Evolutionary conservation across 805 yeast genomes (phyloP).

Genomic region (Tetrapisispora fleetii): DNA sequence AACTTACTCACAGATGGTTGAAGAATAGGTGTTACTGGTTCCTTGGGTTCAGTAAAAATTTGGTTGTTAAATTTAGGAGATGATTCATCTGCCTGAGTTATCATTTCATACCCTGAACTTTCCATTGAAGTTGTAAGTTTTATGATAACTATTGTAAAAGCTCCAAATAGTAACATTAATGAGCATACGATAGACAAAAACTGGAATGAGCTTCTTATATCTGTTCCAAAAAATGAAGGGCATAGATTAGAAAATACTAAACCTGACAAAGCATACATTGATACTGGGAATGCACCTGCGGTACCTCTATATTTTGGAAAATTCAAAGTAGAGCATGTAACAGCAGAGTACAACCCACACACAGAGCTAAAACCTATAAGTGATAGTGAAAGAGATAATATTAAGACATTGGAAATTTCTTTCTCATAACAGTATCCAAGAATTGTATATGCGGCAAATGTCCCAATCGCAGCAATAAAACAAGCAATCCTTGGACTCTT

Average conservation of each 20-base stretch:
- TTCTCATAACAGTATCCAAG: conserved; percentile 39
- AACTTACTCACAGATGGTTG: conserved; percentile 1
- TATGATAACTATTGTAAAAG: conserved; percentile 9
- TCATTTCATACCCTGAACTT: background rate
- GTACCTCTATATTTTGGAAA: conserved; percentile 64
- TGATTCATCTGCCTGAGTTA: background rate
- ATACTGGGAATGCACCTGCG: conserved; percentile 60
- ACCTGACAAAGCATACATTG: conserved; percentile 64
- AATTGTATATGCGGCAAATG: conserved; percentile 45
- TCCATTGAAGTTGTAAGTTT: background rate
- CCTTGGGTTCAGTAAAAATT: background rate
- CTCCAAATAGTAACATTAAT: conserved; percentile 25
- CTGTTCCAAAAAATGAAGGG: conserved; percentile 40
- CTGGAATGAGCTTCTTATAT: conserved; percentile 44
- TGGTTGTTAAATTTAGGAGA: background rate
- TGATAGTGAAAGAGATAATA: conserved; percentile 41
- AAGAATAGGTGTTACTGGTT: background rate
- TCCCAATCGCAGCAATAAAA: conserved; percentile 43
- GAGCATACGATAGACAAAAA: conserved; percentile 47
- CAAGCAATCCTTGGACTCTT: conserved; percentile 41
- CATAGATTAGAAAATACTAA: conserved; percentile 48
- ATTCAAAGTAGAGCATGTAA: conserved; percentile 41
- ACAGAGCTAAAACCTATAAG: conserved; percentile 59
- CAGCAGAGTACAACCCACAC: conserved; percentile 47
- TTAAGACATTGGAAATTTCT: conserved; percentile 30